A percentile compares a stretch with the other conserved stretches of the same genome.
Evolutionary conservation across 108 stramenopile genomes (phyloP).

Genomic region (Chaetoceros muelleri): DNA sequence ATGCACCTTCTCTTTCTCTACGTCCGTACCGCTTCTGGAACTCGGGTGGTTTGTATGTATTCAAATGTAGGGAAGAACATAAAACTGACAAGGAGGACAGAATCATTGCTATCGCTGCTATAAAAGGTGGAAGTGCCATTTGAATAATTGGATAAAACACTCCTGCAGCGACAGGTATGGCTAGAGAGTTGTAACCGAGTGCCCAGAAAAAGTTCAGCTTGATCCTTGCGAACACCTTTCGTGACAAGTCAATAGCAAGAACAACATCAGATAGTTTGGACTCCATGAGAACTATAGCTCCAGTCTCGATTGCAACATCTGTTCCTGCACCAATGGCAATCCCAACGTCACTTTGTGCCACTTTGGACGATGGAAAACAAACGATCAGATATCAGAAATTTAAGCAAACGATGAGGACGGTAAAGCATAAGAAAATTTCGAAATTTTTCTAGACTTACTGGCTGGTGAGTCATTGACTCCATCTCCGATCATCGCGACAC

Average conservation of each 20-base stretch:
- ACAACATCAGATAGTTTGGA: conserved; percentile 58
- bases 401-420: background rate
- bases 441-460: background rate
- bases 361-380: conserved; percentile 42
- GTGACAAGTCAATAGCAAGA: conserved; percentile 60
- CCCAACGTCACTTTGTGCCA: conserved; percentile 86
- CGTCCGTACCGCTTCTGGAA: conserved; percentile 35
- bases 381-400: too few species aligned
- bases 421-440: background rate
- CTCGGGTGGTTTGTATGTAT: conserved; percentile 31
- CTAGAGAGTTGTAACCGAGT: conserved; percentile 71
- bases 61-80: conserved; percentile 27
- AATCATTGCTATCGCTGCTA: conserved; percentile 77
- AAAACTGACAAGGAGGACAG: conserved; percentile 57
- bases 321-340: conserved; percentile 83
- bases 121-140: conserved; percentile 44
- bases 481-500: conserved; percentile 7
- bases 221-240: conserved; percentile 65
- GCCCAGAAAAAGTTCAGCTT: conserved; percentile 77
- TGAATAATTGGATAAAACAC: conserved; percentile 60
- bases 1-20: conserved; percentile 16
- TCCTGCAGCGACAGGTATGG: conserved; percentile 83
- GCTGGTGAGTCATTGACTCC: conserved; percentile 5
- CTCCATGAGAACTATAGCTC: conserved; percentile 74
- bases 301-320: conserved; percentile 80